Evolutionary conservation across 495 filamentous ascomycete species (phyloP).

Genomic region (Parmelia sp.): DNA sequence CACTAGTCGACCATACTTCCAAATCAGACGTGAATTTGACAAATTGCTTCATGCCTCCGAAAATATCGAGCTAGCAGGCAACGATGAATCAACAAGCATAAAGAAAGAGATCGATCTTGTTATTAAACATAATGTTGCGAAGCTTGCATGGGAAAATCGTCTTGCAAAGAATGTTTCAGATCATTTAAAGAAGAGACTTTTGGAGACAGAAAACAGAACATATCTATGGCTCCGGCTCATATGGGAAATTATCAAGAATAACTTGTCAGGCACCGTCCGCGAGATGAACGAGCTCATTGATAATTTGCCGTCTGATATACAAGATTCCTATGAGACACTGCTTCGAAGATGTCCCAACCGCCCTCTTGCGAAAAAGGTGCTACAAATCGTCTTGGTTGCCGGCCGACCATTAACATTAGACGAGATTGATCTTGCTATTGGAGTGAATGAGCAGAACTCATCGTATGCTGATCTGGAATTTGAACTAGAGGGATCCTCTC

Average conservation of each 20-base stretch:
- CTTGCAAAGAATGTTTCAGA: background rate
- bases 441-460: slow-evolving; percentile 22
- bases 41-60: slow-evolving; percentile 23
- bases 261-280: slow-evolving; percentile 15
- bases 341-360: slow-evolving; percentile 25
- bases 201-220: slow-evolving; percentile 37
- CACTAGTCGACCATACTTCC: slow-evolving; percentile 39
- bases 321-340: slow-evolving; percentile 34
- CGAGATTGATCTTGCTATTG: slow-evolving; percentile 38
- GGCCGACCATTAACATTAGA: slow-evolving; percentile 31
- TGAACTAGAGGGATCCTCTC: slow-evolving; percentile 25
- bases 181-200: slow-evolving; percentile 21
- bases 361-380: slow-evolving; percentile 25
- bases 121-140: slow-evolving; percentile 27
- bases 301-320: slow-evolving; percentile 28
- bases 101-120: slow-evolving; percentile 36
- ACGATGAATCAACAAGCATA: slow-evolving; percentile 34
- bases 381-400: slow-evolving; percentile 36
- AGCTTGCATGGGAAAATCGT: slow-evolving; percentile 3
- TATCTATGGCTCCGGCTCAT: slow-evolving; percentile 43
- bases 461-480: slow-evolving; percentile 27
- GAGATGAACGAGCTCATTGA: slow-evolving; percentile 27
- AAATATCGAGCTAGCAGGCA: slow-evolving; percentile 29
- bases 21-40: slow-evolving; percentile 31
- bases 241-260: slow-evolving; percentile 31